phyloP scores from a whole-genome alignment of 345 rosid species.

The Excoecaria cochinchinensis region DNA sequence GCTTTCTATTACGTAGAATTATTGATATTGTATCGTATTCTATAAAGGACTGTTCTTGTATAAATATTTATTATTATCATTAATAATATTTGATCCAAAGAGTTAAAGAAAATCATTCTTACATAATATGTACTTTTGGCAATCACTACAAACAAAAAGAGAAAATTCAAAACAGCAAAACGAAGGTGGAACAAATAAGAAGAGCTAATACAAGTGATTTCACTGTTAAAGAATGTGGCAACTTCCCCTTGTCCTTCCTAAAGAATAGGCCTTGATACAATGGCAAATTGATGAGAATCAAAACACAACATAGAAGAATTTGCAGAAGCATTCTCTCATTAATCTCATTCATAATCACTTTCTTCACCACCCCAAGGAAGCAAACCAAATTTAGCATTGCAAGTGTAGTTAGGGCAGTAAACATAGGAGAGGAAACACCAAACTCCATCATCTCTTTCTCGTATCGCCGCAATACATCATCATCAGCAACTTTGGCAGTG shows the following conservation, averaged over 20 bases:
- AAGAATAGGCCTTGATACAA: conserved; percentile 54
- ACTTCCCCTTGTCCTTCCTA: conserved; percentile 62
- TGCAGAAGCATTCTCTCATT: conserved; percentile 43
- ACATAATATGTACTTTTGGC: not conserved
- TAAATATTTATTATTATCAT: too few relatives aligned
- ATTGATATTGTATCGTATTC: too few relatives aligned
- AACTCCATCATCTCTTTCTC: conserved; percentile 67
- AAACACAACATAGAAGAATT: conserved; percentile 42
- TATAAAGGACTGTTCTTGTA: too few relatives aligned
- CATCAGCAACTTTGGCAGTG: conserved; percentile 64
- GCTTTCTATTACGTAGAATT: too few relatives aligned
- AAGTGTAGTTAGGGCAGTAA: conserved; percentile 52
- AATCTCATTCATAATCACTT: not conserved
- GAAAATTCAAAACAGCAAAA: conserved; percentile 24
- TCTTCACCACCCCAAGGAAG: conserved; percentile 30
- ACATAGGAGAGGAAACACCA: conserved; percentile 65
- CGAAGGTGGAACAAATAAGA: conserved; percentile 42
- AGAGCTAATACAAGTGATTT: conserved; percentile 44
- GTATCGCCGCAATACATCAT: conserved; percentile 48
- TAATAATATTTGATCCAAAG: not conserved
- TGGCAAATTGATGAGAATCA: conserved; percentile 61
- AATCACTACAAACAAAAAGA: conserved; percentile 38
- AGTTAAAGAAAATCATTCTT: not conserved
- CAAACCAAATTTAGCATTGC: conserved; percentile 59
- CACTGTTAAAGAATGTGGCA: conserved; percentile 46